Conservation (phyloP, 2,329 filamentous ascomycete species). For the Chalara sp. region DNA sequence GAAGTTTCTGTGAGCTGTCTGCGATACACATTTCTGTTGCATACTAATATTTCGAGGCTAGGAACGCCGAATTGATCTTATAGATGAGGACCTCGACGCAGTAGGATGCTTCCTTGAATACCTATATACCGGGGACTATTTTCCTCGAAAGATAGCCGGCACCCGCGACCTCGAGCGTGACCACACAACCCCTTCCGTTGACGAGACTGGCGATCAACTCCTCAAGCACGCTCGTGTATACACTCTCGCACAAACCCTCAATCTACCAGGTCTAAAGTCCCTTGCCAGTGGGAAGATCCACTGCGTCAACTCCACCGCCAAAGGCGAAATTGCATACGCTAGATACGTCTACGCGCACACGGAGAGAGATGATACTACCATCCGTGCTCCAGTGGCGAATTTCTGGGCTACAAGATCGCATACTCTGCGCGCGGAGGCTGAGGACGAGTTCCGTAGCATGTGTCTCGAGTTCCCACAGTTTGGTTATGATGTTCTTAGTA, state of each 20-base stretch:
- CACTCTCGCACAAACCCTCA: slow-evolving; percentile 77
- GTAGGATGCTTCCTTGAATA: slow-evolving; percentile 77
- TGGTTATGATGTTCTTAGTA: slow-evolving; percentile 85
- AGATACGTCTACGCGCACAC: slow-evolving; percentile 84
- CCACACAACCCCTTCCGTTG: slow-evolving; percentile 55
- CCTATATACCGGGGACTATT: slow-evolving; percentile 83
- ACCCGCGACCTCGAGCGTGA: slow-evolving; percentile 65
- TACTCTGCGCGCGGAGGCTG: slow-evolving; percentile 76
- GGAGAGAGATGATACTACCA: slow-evolving; percentile 57
- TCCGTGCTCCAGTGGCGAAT: slow-evolving; percentile 77
- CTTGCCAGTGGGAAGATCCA: slow-evolving; percentile 88
- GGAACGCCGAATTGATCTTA: slow-evolving; percentile 63
- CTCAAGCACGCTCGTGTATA: slow-evolving; percentile 87
- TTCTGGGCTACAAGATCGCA: slow-evolving; percentile 84
- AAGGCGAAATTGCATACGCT: slow-evolving; percentile 87
- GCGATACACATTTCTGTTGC: neutral
- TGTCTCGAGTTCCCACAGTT: slow-evolving; percentile 90
- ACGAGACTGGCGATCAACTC: slow-evolving; percentile 75
- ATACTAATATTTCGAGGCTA: slow-evolving; percentile 14
- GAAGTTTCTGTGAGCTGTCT: slow-evolving; percentile 48
- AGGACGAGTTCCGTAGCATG: slow-evolving; percentile 75
- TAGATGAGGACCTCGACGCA: slow-evolving; percentile 62
- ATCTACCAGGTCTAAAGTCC: slow-evolving; percentile 59
- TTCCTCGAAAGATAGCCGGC: slow-evolving; percentile 59
- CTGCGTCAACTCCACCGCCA: slow-evolving; percentile 78